Evolutionary conservation across 2,329 filamentous ascomycete genomes (phyloP), one percentile per base, ranked within the genome.

Genomic region (Ampelomyces quisqualis): DNA sequence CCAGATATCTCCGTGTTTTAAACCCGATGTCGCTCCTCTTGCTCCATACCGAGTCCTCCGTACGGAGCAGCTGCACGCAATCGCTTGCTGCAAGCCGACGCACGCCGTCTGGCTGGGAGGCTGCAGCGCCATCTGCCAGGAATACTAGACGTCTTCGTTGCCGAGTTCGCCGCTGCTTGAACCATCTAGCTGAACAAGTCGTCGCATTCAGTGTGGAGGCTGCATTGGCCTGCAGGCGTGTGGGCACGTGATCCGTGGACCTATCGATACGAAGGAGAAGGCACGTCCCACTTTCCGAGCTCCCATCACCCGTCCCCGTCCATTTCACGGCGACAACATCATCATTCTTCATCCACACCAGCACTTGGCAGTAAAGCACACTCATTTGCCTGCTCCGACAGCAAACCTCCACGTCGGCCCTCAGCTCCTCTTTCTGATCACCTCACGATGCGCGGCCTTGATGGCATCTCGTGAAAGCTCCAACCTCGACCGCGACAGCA

Each of bases 381-480:
- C 34, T 46, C 47, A 24, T 36, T 51, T 50, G 39, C 35, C 20
- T 42, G 32, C 34, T 28, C 15, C 13, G 27, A 13, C 27, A 21
- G 10, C 35, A 21, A 13, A 34, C 38, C 37, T 32, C 21, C 15
- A 36, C 43, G 35, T 33, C 24, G 34, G 31, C 17, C 30, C 32
- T 33, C 23, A 42, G 31, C 30, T 42, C 40, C 36, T 39, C 46
- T 50, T 45, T 53, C 51, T 58, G 51, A 55, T 59, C 57, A 59
- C 61, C 64, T 61, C 63, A 69, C 67, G 65, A 31, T 31, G 65
- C 65, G 58, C 45, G 45, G 47, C 56, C 57, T 53, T 59, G 53
- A 56, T 63, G 58, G 55, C 57, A 49, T 55, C 57, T 57, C 52
- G 53, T 58, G 43, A 58, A 57, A 57, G 55, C 43, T 47, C 44